A percentile compares a stretch with the other conserved stretches of the same genome.
Evolutionary conservation across 768 basidiomycete species (phyloP).

Genomic region (Termitomyces sp.): DNA sequence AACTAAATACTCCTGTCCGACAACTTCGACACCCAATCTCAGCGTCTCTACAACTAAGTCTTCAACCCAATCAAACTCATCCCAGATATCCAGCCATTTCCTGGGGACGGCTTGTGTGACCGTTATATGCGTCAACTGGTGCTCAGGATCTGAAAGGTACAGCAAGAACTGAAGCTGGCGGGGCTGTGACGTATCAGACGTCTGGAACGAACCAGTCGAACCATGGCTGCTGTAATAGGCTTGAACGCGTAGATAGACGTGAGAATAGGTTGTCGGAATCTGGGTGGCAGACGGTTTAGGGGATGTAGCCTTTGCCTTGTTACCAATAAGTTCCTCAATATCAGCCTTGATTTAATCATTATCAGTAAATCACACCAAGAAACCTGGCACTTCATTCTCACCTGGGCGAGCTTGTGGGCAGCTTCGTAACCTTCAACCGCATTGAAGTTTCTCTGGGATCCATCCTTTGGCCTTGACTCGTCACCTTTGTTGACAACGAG

Average conservation of each 20-base stretch:
- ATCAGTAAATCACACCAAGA: background rate
- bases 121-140: slow-evolving; percentile 70
- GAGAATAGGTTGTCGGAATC: slow-evolving; percentile 73
- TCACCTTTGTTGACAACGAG: slow-evolving; percentile 81
- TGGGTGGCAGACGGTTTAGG: slow-evolving; percentile 26
- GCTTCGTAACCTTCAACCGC: slow-evolving; percentile 79
- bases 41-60: slow-evolving; percentile 87
- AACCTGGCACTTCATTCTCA: slow-evolving; percentile 21
- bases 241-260: slow-evolving; percentile 91
- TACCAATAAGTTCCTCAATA: slow-evolving; percentile 69
- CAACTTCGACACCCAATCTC: slow-evolving; percentile 77
- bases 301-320: slow-evolving; percentile 35
- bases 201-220: slow-evolving; percentile 24
- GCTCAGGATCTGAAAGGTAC: slow-evolving; percentile 70
- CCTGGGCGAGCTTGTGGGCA: slow-evolving; percentile 82
- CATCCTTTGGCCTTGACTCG: slow-evolving; percentile 62
- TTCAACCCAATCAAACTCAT: slow-evolving; percentile 94
- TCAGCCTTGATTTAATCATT: slow-evolving; percentile 49
- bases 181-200: slow-evolving; percentile 28
- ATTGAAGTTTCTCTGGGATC: slow-evolving; percentile 62
- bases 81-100: slow-evolving; percentile 88
- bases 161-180: slow-evolving; percentile 67
- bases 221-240: slow-evolving; percentile 60
- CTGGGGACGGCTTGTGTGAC: slow-evolving; percentile 78
- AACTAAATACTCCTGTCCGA: slow-evolving; percentile 90